A percentile compares a stretch with the other conserved stretches of the same genome.
Conservation (phyloP, 495 filamentous ascomycete species). For the Lasiosphaeria miniovina region DNA sequence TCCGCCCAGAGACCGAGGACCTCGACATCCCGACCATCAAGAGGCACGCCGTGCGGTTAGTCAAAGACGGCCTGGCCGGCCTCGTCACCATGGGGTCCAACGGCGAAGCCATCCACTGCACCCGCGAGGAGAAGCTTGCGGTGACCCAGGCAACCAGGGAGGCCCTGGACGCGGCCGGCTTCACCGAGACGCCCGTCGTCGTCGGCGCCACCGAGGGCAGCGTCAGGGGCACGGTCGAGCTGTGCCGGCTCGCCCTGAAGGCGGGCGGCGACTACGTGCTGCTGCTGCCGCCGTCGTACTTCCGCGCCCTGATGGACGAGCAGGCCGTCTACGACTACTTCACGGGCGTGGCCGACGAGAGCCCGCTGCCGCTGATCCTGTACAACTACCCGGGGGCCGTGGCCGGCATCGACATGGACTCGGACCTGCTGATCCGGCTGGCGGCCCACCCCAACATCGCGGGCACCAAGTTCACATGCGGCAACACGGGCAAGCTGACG, state of each 20-base stretch:
- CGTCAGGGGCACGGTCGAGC: constrained; percentile 70
- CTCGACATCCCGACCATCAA: constrained; percentile 77
- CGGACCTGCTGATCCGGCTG: constrained; percentile 77
- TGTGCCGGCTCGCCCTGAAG: constrained; percentile 63
- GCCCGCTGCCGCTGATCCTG: constrained; percentile 74
- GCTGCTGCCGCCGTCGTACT: constrained; percentile 79
- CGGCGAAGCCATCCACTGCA: constrained; percentile 82
- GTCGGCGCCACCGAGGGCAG: constrained; percentile 76
- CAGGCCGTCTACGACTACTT: constrained; percentile 75
- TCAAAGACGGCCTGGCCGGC: constrained; percentile 73
- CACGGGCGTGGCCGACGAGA: constrained; percentile 68
- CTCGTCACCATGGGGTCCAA: constrained; percentile 89
- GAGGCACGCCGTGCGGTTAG: constrained; percentile 77
- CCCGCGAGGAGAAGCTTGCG: constrained; percentile 67
- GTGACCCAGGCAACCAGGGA: constrained; percentile 78
- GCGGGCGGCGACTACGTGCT: constrained; percentile 78
- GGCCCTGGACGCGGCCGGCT: constrained; percentile 78
- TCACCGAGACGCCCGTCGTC: constrained; percentile 72
- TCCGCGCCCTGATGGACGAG: constrained; percentile 74
- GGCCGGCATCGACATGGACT: constrained; percentile 90
- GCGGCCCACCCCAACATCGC: constrained; percentile 80
- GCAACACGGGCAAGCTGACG: constrained; percentile 84
- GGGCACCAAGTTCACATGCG: constrained; percentile 89
- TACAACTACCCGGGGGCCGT: constrained; percentile 94
- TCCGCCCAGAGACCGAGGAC: constrained; percentile 76